phyloP scores from a whole-genome alignment of 2,329 filamentous ascomycete species.

The Ophiostoma australiae region DNA sequence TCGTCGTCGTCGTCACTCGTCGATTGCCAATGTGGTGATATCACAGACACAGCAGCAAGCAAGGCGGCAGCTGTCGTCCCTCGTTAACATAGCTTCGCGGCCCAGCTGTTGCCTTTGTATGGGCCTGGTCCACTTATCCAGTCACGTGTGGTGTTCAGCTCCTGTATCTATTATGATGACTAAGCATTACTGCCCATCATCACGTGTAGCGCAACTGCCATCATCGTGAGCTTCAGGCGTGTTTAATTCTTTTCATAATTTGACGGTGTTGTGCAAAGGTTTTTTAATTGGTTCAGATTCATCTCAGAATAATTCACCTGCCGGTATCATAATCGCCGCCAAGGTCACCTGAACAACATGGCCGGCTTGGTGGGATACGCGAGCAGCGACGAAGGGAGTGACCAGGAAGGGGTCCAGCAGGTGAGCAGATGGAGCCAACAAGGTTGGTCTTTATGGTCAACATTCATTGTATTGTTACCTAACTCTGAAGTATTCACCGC shows the following conservation, averaged over 20 bases:
- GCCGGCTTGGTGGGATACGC: conserved; percentile 47
- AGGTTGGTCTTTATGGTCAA: not conserved
- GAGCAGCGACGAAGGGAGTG: conserved; percentile 47
- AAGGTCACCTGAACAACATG: conserved; percentile 32
- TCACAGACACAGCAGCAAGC: not conserved
- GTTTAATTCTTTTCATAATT: not conserved
- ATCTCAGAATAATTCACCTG: not conserved
- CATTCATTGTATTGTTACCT: not conserved
- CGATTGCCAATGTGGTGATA: conserved; percentile 12
- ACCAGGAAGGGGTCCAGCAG: not conserved
- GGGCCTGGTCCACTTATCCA: not conserved
- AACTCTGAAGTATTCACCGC: not conserved
- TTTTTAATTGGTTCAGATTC: not conserved
- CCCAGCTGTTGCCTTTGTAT: conserved; percentile 30
- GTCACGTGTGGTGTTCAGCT: not conserved
- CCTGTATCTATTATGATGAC: not conserved
- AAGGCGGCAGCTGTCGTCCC: conserved; percentile 21
- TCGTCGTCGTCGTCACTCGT: conserved; percentile 12
- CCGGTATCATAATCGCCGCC: not conserved
- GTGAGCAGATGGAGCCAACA: not conserved
- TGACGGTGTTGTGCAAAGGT: not conserved
- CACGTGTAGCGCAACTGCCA: not conserved
- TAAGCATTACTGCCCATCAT: not conserved
- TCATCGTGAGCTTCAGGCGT: not conserved
- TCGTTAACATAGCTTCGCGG: conserved; percentile 30